Conservation (phyloP, 176 grass and related monocot species). For the Poa pratensis region DNA sequence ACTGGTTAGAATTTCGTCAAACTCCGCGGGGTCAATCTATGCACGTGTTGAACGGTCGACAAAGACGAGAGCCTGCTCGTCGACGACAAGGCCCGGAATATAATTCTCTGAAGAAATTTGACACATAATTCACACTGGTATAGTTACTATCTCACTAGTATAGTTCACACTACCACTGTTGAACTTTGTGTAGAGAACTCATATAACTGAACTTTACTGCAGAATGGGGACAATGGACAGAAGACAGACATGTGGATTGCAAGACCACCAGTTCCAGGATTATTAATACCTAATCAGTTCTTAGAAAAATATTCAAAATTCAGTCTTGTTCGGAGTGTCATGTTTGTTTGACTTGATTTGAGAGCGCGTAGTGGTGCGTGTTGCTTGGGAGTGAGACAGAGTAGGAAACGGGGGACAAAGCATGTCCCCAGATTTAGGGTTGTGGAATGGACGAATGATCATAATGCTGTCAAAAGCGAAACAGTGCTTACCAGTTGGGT, state of each 20-base stretch:
- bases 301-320: neutral
- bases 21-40: constrained; percentile 2
- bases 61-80: neutral
- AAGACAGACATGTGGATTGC: neutral
- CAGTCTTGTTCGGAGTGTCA: neutral
- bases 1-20: constrained; percentile 8
- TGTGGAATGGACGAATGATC: constrained; percentile 3
- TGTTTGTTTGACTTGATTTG: neutral
- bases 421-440: constrained; percentile 21
- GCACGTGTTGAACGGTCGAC: constrained; percentile 27
- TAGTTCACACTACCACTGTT: too few species aligned
- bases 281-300: neutral
- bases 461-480: constrained; percentile 32
- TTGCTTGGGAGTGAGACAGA: constrained; percentile 24
- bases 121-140: neutral
- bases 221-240: neutral
- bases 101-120: neutral
- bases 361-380: neutral
- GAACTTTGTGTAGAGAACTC: neutral
- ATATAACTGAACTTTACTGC: neutral
- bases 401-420: constrained; percentile 22
- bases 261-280: neutral
- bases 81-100: neutral
- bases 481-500: neutral
- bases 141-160: too few species aligned